These are phyloP conservation scores for Aspergillus conjunctus DNA, from an alignment of 495 filamentous ascomycete species.

Conservation along the genomic window DNA sequence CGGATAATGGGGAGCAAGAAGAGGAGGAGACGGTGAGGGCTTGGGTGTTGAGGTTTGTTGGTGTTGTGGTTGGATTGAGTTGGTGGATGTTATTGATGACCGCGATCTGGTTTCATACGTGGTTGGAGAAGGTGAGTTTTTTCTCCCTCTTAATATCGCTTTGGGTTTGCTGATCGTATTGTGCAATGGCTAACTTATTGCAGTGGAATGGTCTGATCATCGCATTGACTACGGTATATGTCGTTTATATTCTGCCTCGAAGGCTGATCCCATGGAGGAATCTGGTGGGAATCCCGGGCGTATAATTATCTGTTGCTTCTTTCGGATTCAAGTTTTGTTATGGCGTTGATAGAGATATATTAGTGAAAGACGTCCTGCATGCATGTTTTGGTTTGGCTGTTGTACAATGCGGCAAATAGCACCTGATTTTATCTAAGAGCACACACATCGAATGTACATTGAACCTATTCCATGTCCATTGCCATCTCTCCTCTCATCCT, in stretches of 20 bases:
- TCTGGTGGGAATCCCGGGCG: slow-evolving; percentile 75
- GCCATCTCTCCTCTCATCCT: neutral
- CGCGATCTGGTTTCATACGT: slow-evolving; percentile 95
- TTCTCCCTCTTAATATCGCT: slow-evolving; percentile 7
- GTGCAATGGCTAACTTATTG: slow-evolving; percentile 11
- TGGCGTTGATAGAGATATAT: neutral
- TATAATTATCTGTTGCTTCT: slow-evolving; percentile 40
- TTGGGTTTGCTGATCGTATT: neutral
- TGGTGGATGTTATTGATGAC: slow-evolving; percentile 99
- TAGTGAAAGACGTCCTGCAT: neutral
- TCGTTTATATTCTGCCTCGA: slow-evolving; percentile 77
- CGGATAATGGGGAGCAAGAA: slow-evolving; percentile 42
- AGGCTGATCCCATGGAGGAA: slow-evolving; percentile 61
- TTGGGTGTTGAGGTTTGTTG: slow-evolving; percentile 54
- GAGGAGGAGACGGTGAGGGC: slow-evolving; percentile 37
- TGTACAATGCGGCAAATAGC: too few species aligned
- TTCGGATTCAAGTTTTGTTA: slow-evolving; percentile 2
- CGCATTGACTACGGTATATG: slow-evolving; percentile 67
- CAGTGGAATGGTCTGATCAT: slow-evolving; percentile 40
- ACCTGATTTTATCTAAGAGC: too few species aligned
- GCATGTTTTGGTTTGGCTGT: too few species aligned
- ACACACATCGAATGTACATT: too few species aligned
- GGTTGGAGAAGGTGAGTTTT: slow-evolving; percentile 86
- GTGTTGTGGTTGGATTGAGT: slow-evolving; percentile 57
- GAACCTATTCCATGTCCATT: too few species aligned